These are phyloP conservation scores for Excoecaria agallocha DNA, from an alignment of 345 rosid genomes.

Conservation along the genomic window DNA sequence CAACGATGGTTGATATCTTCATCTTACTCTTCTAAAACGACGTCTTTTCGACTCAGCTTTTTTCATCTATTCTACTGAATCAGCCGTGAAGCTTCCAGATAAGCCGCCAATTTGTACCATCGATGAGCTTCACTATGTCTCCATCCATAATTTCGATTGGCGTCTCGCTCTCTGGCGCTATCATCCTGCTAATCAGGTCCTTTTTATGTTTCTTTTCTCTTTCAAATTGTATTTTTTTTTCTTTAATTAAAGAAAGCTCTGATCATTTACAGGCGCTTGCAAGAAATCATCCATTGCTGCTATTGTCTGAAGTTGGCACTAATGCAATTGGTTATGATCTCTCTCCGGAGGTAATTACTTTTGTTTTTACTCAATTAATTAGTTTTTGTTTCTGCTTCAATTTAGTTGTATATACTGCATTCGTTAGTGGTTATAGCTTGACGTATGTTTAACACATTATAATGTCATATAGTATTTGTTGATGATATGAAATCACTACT, in stretches of 20 bases:
- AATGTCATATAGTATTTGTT: no score
- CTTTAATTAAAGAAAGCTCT: background rate
- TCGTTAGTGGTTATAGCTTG: no score
- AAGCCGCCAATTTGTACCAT: constrained; percentile 80
- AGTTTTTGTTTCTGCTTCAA: background rate
- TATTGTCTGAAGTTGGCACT: constrained; percentile 90
- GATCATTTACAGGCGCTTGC: constrained; percentile 49
- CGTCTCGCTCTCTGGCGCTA: constrained; percentile 92
- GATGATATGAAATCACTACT: no score
- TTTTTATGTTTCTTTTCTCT: background rate
- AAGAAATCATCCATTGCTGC: constrained; percentile 83
- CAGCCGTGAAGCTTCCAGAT: constrained; percentile 28
- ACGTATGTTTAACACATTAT: no score
- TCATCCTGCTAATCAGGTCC: constrained; percentile 47
- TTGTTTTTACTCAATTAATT: no score
- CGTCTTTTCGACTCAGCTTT: constrained; percentile 27
- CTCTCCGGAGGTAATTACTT: no score
- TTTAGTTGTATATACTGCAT: no score
- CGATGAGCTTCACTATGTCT: constrained; percentile 84
- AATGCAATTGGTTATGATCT: no score
- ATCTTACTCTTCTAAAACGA: no score
- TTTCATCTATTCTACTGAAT: constrained; percentile 27
- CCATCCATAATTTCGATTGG: constrained; percentile 72
- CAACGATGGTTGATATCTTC: no score
- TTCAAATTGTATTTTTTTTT: background rate